Conservation (phyloP, 768 basidiomycete species). For the Termitomyces heimii region DNA sequence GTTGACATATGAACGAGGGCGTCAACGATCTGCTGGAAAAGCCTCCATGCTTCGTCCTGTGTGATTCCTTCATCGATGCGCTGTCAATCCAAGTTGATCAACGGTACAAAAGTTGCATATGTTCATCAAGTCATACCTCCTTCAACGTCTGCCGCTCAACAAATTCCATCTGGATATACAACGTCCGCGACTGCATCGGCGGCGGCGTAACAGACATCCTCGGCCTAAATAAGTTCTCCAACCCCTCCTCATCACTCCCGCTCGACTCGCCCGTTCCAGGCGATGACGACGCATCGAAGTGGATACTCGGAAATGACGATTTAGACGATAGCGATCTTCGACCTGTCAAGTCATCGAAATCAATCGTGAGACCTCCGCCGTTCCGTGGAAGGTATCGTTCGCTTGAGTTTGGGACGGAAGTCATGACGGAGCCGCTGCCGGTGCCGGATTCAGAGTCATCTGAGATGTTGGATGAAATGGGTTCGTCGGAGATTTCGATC, state of each 20-base stretch:
- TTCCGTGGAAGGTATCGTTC: conserved; percentile 34
- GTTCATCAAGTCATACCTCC: conserved; percentile 45
- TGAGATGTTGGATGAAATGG: conserved; percentile 43
- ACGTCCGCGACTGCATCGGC: conserved; percentile 43
- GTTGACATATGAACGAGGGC: conserved; percentile 88
- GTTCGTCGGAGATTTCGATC: conserved; percentile 54
- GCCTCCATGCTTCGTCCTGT: conserved; percentile 83
- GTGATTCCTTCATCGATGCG: conserved; percentile 74
- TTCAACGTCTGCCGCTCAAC: conserved; percentile 87
- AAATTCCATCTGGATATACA: conserved; percentile 98
- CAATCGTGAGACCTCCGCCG: conserved; percentile 57
- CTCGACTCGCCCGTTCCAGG: conserved; percentile 26
- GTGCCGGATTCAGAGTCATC: conserved; percentile 36
- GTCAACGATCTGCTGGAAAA: conserved; percentile 87
- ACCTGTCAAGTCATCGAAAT: conserved; percentile 59
- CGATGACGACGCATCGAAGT: conserved; percentile 53
- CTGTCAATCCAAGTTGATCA: conserved; percentile 24
- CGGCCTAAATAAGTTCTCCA: conserved; percentile 28
- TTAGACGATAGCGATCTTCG: conserved; percentile 43
- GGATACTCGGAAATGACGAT: conserved; percentile 76
- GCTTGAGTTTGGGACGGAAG: conserved; percentile 41
- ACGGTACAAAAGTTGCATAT: neutral
- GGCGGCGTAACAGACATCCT: conserved; percentile 11
- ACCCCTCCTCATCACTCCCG: conserved; percentile 33
- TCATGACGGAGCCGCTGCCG: conserved; percentile 38